Evolutionary conservation across 2,329 filamentous ascomycete genomes (phyloP).

Genomic region (Trichoderma aggressivum): DNA sequence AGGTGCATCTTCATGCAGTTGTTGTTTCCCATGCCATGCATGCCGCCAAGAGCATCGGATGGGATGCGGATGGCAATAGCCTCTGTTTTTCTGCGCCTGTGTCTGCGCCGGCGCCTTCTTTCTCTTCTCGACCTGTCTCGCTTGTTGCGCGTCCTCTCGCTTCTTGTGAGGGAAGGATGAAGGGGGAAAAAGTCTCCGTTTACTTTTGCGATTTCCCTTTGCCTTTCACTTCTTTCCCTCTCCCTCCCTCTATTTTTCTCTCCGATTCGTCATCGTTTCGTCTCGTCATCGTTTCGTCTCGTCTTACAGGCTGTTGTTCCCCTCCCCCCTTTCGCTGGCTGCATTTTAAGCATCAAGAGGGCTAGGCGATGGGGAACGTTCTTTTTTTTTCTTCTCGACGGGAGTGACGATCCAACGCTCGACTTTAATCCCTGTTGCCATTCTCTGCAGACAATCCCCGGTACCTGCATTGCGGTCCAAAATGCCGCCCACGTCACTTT

Average conservation of each 20-base stretch:
- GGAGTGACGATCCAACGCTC: neutral
- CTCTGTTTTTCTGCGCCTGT: neutral
- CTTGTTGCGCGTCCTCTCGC: neutral
- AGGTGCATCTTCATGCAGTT: constrained; percentile 11
- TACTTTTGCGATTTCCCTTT: neutral
- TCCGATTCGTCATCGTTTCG: neutral
- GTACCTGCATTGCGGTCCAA: constrained; percentile 17
- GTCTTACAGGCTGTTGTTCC: neutral
- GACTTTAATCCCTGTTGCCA: constrained; percentile 1
- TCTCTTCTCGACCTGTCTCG: neutral
- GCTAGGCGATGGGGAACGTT: neutral
- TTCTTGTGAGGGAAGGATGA: neutral
- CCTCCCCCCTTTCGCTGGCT: no score
- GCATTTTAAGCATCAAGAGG: neutral
- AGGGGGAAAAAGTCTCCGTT: neutral
- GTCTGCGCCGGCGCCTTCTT: neutral
- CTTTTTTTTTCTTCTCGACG: neutral
- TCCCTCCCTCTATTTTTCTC: no score
- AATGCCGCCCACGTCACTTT: constrained; percentile 17
- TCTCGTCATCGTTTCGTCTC: no score
- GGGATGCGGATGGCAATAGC: neutral
- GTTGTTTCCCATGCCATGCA: neutral
- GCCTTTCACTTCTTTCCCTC: no score
- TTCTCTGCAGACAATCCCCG: constrained; percentile 14
- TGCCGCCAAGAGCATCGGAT: neutral